Conservation (phyloP, 2,329 filamentous ascomycete genomes). For the Apiospora malaysiana region DNA sequence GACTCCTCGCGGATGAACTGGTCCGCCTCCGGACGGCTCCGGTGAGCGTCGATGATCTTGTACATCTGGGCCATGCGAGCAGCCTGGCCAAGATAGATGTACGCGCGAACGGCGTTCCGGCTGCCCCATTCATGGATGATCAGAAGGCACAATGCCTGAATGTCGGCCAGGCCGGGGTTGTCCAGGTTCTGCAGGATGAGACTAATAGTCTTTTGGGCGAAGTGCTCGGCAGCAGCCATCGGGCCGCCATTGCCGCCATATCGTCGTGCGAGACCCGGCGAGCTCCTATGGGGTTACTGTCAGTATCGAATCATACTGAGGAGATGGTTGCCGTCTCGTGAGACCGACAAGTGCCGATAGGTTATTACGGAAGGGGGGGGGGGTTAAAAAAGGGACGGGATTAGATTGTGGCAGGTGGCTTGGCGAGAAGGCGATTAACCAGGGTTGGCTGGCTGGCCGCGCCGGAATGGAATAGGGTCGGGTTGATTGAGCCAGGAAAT, state of each 20-base stretch:
- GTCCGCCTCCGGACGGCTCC: constrained; percentile 57
- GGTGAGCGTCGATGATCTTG: constrained; percentile 62
- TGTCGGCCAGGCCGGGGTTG: constrained; percentile 64
- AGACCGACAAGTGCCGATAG: constrained; percentile 18
- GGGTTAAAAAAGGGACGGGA: neutral
- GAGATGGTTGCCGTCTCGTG: neutral
- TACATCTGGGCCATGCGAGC: constrained; percentile 71
- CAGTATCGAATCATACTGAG: constrained; percentile 1
- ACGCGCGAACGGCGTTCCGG: constrained; percentile 65
- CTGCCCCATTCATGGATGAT: constrained; percentile 69
- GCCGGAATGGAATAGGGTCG: constrained; percentile 13
- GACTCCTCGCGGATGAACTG: constrained; percentile 67
- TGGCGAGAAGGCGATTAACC: neutral
- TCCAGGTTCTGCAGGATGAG: constrained; percentile 64
- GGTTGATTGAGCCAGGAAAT: constrained; percentile 25
- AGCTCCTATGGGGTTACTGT: constrained; percentile 51
- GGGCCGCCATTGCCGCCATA: constrained; percentile 60
- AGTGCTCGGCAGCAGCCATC: constrained; percentile 62
- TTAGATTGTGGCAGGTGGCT: constrained; percentile 21
- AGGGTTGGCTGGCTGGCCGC: constrained; percentile 3
- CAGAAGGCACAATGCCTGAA: constrained; percentile 65
- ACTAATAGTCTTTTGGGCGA: constrained; percentile 62
- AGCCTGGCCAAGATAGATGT: constrained; percentile 67
- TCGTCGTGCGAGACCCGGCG: constrained; percentile 60
- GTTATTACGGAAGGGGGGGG: constrained; percentile 10